phyloP scores from a whole-genome alignment of 2,329 filamentous ascomycete genomes.

The Xenoacremonium recifei region DNA sequence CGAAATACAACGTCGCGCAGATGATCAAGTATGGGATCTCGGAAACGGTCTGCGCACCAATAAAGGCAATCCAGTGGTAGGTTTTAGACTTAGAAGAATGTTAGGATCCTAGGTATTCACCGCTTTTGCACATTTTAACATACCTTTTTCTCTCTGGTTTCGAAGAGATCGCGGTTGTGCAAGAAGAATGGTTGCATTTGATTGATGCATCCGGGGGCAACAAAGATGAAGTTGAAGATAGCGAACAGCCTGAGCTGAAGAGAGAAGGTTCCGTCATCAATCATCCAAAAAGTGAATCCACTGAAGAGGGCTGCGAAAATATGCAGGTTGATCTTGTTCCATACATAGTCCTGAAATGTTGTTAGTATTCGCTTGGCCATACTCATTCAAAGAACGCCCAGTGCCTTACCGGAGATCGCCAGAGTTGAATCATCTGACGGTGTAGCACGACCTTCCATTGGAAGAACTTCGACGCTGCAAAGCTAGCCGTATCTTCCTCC shows the following conservation, averaged over 20 bases:
- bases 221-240: constrained; percentile 53
- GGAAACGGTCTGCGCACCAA: constrained; percentile 41
- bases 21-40: constrained; percentile 39
- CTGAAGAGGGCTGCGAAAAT: constrained; percentile 45
- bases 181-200: constrained; percentile 47
- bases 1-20: constrained; percentile 40
- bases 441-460: constrained; percentile 36
- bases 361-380: neutral
- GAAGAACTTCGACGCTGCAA: constrained; percentile 36
- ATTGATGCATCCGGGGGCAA: constrained; percentile 39
- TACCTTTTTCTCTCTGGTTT: constrained; percentile 46
- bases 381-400: neutral
- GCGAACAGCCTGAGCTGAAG: constrained; percentile 44
- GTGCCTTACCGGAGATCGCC: constrained; percentile 22
- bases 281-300: constrained; percentile 49
- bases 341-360: constrained; percentile 17
- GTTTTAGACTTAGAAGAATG: constrained; percentile 36
- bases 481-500: constrained; percentile 36
- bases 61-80: constrained; percentile 51
- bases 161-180: constrained; percentile 45
- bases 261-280: constrained; percentile 39
- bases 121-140: neutral
- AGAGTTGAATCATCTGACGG: constrained; percentile 20
- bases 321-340: constrained; percentile 35
- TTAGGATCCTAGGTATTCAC: neutral